These are phyloP conservation scores for Gaertneriomyces semiglobifer DNA, from an alignment of 192 early-diverging fungal genomes.

Conservation along the genomic window DNA sequence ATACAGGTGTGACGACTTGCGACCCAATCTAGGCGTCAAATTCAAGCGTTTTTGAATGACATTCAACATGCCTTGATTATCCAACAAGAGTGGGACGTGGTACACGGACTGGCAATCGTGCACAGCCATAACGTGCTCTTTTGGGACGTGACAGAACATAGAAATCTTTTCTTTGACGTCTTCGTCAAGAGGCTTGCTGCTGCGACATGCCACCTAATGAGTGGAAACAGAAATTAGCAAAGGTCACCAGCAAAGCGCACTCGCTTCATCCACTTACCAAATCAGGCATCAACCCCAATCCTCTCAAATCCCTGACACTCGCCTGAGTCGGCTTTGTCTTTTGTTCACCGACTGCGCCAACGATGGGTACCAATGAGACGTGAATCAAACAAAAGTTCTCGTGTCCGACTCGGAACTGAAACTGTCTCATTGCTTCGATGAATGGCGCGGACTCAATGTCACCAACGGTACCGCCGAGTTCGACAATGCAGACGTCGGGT, in stretches of 20 bases:
- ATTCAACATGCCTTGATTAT: conserved; percentile 80
- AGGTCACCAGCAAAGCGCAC: not conserved
- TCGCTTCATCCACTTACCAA: conserved; percentile 44
- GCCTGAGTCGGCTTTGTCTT: conserved; percentile 99
- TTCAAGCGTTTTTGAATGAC: conserved; percentile 78
- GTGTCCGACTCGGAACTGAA: conserved; percentile 98
- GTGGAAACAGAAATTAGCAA: not conserved
- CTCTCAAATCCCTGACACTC: conserved; percentile 91
- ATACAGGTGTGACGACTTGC: conserved; percentile 65
- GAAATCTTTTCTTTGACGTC: conserved; percentile 88
- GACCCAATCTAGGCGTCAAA: conserved; percentile 59
- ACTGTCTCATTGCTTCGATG: conserved; percentile 99
- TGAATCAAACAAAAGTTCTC: conserved; percentile 98
- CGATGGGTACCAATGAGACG: conserved; percentile 94
- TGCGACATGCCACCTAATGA: conserved; percentile 84
- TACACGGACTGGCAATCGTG: conserved; percentile 96
- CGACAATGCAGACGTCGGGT: conserved; percentile 97
- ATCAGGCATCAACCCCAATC: conserved; percentile 91
- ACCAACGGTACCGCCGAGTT: conserved; percentile 97
- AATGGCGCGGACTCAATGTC: conserved; percentile 99
- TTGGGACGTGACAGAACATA: conserved; percentile 99
- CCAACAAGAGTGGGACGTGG: conserved; percentile 90
- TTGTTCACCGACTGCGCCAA: conserved; percentile 97
- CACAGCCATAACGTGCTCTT: conserved; percentile 88
- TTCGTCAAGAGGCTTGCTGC: conserved; percentile 74